Percentiles rank a stretch among this genome's conserved stretches.
Conservation (phyloP, 148 eudicot species). For the Bassia scoparia region DNA sequence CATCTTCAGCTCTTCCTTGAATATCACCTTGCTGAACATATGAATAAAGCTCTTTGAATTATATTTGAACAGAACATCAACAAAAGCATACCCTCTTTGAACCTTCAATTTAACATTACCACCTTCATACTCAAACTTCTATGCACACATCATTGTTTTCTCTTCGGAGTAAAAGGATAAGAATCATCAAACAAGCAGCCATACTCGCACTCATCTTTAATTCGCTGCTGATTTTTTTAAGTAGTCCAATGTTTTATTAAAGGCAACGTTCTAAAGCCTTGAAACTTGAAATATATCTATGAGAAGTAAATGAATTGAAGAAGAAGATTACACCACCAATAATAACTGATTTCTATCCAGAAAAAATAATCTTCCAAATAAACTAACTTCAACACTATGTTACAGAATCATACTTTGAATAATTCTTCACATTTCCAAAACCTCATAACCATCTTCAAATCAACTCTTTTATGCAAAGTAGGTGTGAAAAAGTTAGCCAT, state of each 20-base stretch:
- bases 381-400: not conserved
- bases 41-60: too few species aligned
- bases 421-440: not conserved
- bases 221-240: not conserved
- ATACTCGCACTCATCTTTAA: not conserved
- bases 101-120: too few species aligned
- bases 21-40: too few species aligned
- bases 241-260: not conserved
- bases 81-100: too few species aligned
- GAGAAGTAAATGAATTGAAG: not conserved
- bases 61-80: too few species aligned
- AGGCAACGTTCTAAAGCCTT: not conserved
- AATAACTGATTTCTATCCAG: not conserved
- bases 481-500: not conserved
- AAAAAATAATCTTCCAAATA: not conserved
- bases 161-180: too few species aligned
- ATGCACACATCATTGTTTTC: too few species aligned
- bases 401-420: not conserved
- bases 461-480: not conserved
- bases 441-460: not conserved
- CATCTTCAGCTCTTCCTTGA: too few species aligned
- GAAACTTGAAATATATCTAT: not conserved
- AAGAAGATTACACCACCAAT: not conserved
- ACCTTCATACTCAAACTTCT: too few species aligned
- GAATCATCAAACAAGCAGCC: too few species aligned